Percentiles rank a stretch among this genome's conserved stretches.
phyloP scores from a whole-genome alignment of 2,329 filamentous ascomycete genomes.

The Exophiala spinifera region DNA sequence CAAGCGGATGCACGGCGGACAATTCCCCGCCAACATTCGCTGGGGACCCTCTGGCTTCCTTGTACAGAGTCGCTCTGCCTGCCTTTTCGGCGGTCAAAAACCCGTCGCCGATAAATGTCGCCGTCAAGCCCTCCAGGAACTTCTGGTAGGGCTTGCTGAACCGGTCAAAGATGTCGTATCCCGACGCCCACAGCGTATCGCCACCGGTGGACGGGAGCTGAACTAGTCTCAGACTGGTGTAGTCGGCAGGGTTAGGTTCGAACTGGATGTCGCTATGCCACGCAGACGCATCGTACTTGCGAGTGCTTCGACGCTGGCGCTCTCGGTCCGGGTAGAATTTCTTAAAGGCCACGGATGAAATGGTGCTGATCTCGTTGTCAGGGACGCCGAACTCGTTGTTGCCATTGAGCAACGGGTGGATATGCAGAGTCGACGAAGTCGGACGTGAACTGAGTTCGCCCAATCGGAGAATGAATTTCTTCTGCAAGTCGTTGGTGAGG shows the following conservation, averaged over 20 bases:
- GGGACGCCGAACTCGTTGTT: conserved; percentile 51
- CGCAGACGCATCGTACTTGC: conserved; percentile 37
- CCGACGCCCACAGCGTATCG: conserved; percentile 61
- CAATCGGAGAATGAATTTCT: conserved; percentile 59
- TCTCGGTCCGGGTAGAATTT: conserved; percentile 40
- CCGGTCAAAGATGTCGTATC: conserved; percentile 65
- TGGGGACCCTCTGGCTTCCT: conserved; percentile 50
- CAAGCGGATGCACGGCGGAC: conserved; percentile 53
- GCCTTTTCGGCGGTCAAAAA: conserved; percentile 49
- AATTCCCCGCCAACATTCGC: conserved; percentile 54
- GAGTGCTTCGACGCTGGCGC: conserved; percentile 35
- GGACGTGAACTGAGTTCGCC: conserved; percentile 60
- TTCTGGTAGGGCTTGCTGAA: conserved; percentile 51
- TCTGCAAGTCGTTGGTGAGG: conserved; percentile 61
- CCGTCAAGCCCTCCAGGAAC: conserved; percentile 60
- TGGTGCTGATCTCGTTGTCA: conserved; percentile 62
- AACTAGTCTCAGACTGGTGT: conserved; percentile 56
- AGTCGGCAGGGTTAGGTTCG: conserved; percentile 62
- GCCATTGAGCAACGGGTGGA: conserved; percentile 58
- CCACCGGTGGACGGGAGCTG: conserved; percentile 53
- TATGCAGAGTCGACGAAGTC: conserved; percentile 55
- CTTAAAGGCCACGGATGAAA: conserved; percentile 55
- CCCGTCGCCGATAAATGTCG: conserved; percentile 50
- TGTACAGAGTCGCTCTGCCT: conserved; percentile 35
- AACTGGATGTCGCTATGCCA: conserved; percentile 63